Evolutionary conservation across 1,284 basidiomycete genomes (phyloP), one percentile per base, ranked within the genome.

Genomic region (Austropuccinia psidii): DNA sequence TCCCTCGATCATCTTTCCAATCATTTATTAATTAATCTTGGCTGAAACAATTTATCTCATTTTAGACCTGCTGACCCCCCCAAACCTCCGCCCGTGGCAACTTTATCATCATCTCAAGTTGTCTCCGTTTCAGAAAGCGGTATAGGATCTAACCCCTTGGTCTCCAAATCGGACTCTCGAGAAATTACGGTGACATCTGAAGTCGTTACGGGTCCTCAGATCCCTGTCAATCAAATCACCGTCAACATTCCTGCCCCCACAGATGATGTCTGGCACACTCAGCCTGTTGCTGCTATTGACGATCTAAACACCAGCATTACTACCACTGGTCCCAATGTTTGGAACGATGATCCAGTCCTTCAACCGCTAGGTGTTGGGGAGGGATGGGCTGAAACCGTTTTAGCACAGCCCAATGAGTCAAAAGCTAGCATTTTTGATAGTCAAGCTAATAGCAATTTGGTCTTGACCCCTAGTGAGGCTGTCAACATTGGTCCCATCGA

Each of bases 381-480:
- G 39, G 70, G 47, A 17, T 62, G 70, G 58, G 70, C 60, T n/a
- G 70, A 73, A 29, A 45, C 70, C 41, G 70, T 73, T 61, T 49
- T 73, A 27, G 45, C 60, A 3, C 70, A 52, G 31, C 70, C 60
- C n/a, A 57, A 11, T 60, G 60, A 73, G 27, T 31, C 19, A 31
- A 21, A 49, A n/a, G n/a, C 70, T 41, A 73, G 70, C 39, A 73
- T 73, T 55, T 73, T 73, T 33, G 70, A 73, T 55, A 41, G 55
- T 15, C 68, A 73, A 73, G 50, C 58, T 37, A 54, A 55, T 27
- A 72, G 49, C 35, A 37, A 57, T 24, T 27, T 45, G 13, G 45
- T 41, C 8, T 35, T 72, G 11, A 72, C 57, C 4, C 68, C 68
- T 4, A 60, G 54, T 43, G 68, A 72, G 21, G 68, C 68, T 39